Conservation (phyloP, 1,284 basidiomycete genomes). For the Ustilago sp. region DNA sequence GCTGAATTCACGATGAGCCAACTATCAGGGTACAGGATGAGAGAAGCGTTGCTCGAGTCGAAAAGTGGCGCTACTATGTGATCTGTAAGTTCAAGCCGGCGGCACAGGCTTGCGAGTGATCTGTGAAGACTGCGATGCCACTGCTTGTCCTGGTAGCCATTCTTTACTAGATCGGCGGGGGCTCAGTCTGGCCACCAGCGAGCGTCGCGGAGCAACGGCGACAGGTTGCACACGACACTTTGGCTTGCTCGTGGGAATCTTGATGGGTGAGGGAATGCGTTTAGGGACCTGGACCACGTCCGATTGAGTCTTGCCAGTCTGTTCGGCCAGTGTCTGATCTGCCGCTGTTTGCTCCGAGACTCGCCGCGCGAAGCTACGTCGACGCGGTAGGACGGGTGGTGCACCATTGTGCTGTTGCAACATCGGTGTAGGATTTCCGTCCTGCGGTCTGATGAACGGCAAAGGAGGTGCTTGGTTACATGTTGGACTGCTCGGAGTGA, state of each 20-base stretch:
- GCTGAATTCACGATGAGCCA: not conserved
- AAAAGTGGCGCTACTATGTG: not conserved
- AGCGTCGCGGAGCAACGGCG: conserved; percentile 7
- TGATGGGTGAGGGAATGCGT: conserved; percentile 6
- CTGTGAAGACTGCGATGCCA: not conserved
- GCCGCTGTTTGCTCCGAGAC: not conserved
- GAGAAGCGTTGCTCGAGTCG: not conserved
- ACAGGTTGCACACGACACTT: not conserved
- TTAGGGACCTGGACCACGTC: not conserved
- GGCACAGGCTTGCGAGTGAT: conserved; percentile 12
- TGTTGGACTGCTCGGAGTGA: conserved; percentile 18
- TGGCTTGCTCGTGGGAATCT: not conserved
- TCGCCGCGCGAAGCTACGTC: conserved; percentile 25
- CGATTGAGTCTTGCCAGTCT: not conserved
- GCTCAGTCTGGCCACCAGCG: conserved; percentile 32
- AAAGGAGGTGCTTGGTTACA: not conserved
- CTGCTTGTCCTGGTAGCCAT: not conserved
- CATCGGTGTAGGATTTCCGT: not conserved
- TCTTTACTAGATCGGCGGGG: conserved; percentile 21
- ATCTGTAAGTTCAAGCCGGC: not conserved
- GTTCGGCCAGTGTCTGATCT: not conserved
- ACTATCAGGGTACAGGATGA: not conserved
- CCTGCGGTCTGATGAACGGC: not conserved
- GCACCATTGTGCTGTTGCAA: not conserved
- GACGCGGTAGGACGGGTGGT: conserved; percentile 29